These are phyloP conservation scores for Calonectria leucothoes DNA, from an alignment of 2,329 filamentous ascomycete genomes.

Conservation along the genomic window DNA sequence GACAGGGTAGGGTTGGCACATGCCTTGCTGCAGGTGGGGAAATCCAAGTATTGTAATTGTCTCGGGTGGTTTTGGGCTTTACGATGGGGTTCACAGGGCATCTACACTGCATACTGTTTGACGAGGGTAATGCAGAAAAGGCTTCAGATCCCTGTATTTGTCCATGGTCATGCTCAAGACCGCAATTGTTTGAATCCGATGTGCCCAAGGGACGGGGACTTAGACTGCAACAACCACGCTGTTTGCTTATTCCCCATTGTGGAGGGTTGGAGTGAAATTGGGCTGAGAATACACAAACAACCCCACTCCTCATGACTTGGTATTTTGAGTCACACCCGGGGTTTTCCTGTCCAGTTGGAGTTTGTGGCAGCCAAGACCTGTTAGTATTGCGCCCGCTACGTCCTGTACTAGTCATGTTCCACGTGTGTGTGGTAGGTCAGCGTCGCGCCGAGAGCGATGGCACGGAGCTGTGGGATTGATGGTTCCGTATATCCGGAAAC, in stretches of 20 bases:
- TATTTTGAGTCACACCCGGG: background rate
- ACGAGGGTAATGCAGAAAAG: background rate
- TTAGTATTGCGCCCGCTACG: background rate
- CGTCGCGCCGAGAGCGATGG: background rate
- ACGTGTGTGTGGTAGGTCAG: background rate
- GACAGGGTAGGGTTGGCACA: background rate
- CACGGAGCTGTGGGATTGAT: background rate
- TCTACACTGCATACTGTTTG: background rate
- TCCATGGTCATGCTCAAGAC: background rate
- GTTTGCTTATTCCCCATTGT: background rate
- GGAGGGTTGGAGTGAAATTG: background rate
- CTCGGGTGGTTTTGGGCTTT: background rate
- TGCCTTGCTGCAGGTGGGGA: background rate
- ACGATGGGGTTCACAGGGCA: background rate
- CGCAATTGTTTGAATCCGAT: background rate
- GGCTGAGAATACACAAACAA: background rate
- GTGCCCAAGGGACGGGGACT: background rate
- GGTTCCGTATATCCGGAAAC: conserved; percentile 5
- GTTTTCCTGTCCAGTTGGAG: conserved; percentile 6
- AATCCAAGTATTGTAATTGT: background rate
- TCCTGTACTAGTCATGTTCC: background rate
- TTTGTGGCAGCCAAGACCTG: background rate
- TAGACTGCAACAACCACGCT: background rate
- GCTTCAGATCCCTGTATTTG: background rate
- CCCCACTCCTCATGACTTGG: background rate